A percentile compares a stretch with the other conserved stretches of the same genome.
These are phyloP conservation scores for Leptographium galeiforme DNA, from an alignment of 2,329 filamentous ascomycete species.

Conservation along the genomic window DNA sequence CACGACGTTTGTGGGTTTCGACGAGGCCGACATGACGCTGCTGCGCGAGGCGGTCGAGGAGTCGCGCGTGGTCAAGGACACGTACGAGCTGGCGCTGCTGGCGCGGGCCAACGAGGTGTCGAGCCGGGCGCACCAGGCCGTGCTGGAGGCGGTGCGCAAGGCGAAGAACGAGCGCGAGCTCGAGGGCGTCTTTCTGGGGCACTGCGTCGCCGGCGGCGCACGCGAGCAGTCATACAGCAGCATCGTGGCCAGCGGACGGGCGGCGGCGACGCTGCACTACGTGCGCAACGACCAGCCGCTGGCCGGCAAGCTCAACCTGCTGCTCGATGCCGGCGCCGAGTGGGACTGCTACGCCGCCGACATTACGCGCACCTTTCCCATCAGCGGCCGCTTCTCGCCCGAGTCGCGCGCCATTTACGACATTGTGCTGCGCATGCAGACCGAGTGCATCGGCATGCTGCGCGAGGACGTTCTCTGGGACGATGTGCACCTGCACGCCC, in stretches of 20 bases:
- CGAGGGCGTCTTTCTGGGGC: constrained; percentile 65
- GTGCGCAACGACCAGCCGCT: constrained; percentile 63
- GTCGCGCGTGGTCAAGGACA: constrained; percentile 58
- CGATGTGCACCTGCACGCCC: constrained; percentile 65
- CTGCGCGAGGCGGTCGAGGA: constrained; percentile 54
- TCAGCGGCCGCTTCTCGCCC: constrained; percentile 55
- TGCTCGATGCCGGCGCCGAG: constrained; percentile 74
- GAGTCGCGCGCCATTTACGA: constrained; percentile 66
- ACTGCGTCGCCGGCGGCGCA: constrained; percentile 60
- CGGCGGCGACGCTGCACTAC: constrained; percentile 80
- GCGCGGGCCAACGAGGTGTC: constrained; percentile 59
- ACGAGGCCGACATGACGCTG: constrained; percentile 42
- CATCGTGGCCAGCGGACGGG: constrained; percentile 69
- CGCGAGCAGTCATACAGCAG: constrained; percentile 78
- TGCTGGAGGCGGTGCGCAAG: constrained; percentile 45
- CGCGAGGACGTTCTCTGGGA: constrained; percentile 69
- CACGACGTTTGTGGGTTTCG: constrained; percentile 59
- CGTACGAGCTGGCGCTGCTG: constrained; percentile 61
- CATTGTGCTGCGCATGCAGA: constrained; percentile 78
- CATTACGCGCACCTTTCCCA: constrained; percentile 75
- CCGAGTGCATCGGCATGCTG: constrained; percentile 58
- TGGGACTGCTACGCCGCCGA: constrained; percentile 60
- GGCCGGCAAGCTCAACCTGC: constrained; percentile 58
- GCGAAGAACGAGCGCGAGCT: constrained; percentile 72
- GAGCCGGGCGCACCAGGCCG: constrained; percentile 49